Conservation (phyloP, 192 early-diverging fungal genomes). For the Dissophora ornata region DNA sequence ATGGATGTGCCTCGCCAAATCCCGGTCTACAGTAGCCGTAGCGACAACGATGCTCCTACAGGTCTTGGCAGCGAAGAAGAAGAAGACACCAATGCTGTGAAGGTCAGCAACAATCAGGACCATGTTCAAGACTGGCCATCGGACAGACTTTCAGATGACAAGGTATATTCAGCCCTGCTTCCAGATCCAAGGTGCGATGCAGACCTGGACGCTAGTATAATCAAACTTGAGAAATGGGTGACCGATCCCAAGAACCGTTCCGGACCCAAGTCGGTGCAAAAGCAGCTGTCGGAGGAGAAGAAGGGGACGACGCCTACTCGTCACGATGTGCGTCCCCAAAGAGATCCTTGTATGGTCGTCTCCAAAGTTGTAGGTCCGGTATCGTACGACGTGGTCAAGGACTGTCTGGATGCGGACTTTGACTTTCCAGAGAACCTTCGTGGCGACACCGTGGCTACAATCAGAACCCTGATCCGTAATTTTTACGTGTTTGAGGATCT, state of each 20-base stretch:
- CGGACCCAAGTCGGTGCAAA: background rate
- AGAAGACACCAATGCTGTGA: too few relatives aligned
- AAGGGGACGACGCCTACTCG: background rate
- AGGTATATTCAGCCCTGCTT: background rate
- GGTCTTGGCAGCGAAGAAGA: too few relatives aligned
- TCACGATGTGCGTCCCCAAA: conserved; percentile 8
- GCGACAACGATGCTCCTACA: conserved; percentile 3
- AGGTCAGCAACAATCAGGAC: too few relatives aligned
- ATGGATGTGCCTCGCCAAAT: background rate
- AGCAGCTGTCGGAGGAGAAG: too few relatives aligned
- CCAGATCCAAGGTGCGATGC: background rate
- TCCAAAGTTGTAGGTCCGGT: background rate
- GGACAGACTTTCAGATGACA: too few relatives aligned
- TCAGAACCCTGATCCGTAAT: conserved; percentile 20
- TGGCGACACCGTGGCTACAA: conserved; percentile 19
- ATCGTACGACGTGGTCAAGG: conserved; percentile 22
- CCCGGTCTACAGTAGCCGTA: background rate
- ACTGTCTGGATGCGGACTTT: conserved; percentile 22
- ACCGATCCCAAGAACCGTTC: background rate
- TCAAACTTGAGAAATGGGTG: background rate
- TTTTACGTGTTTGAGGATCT: conserved; percentile 45
- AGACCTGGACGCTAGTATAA: background rate
- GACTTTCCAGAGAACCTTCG: conserved; percentile 12
- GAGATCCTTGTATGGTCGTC: conserved; percentile 14
- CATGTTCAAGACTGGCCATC: too few relatives aligned